phyloP scores from a whole-genome alignment of 2,329 filamentous ascomycete species.

The Dactylellina haptotyla region DNA sequence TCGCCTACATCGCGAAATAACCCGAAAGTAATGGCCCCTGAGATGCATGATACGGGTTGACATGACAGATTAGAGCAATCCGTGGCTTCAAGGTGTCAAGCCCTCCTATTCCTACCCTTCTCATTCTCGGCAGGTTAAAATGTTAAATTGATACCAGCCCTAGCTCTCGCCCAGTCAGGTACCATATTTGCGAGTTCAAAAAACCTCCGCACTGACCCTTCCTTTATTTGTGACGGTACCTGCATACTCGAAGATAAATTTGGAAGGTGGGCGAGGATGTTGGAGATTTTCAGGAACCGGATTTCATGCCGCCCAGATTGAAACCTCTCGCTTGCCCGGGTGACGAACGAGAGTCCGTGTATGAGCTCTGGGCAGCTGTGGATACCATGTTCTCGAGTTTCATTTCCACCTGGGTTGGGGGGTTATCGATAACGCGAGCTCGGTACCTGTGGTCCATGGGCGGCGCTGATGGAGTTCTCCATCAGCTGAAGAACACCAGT shows the following conservation, averaged over 20 bases:
- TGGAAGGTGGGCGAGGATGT: slow-evolving; percentile 32
- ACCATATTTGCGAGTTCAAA: slow-evolving; percentile 12
- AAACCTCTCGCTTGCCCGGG: slow-evolving; percentile 31
- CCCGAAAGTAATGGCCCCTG: slow-evolving; percentile 29
- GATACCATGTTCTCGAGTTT: slow-evolving; percentile 9
- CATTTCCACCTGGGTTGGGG: slow-evolving; percentile 3
- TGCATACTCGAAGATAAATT: slow-evolving; percentile 51
- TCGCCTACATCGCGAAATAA: slow-evolving; percentile 47
- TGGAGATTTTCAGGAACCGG: slow-evolving; percentile 42
- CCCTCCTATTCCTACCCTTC: slow-evolving; percentile 4
- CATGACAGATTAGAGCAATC: slow-evolving; percentile 53
- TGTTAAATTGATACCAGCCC: slow-evolving; percentile 44
- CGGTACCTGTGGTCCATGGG: neutral
- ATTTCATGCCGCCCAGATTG: slow-evolving; percentile 20
- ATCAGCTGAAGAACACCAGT: slow-evolving; percentile 12
- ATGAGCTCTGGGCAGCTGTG: neutral
- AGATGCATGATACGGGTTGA: slow-evolving; percentile 34
- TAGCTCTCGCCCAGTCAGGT: slow-evolving; percentile 9
- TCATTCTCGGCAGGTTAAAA: slow-evolving; percentile 42
- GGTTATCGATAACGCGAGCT: slow-evolving; percentile 36
- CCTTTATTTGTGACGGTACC: slow-evolving; percentile 48
- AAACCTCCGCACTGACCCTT: slow-evolving; percentile 43
- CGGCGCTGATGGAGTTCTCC: neutral
- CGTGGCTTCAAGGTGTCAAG: slow-evolving; percentile 13
- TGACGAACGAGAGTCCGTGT: neutral